Conservation (phyloP, 2,329 filamentous ascomycete species). For the Calonectria ilicicola region DNA sequence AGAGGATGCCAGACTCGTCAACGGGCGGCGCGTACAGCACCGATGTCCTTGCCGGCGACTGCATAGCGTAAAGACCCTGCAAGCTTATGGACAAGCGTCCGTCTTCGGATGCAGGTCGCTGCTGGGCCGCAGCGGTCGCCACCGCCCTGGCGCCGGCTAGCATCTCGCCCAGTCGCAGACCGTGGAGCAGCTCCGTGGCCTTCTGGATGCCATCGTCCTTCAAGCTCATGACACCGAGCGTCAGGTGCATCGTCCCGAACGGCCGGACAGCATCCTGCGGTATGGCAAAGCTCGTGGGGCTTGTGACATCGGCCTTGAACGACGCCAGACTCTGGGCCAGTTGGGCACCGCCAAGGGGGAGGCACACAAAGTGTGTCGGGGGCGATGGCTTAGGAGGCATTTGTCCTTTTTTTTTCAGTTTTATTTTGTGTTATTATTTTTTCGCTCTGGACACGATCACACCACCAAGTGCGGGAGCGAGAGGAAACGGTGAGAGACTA, state of each 20-base stretch:
- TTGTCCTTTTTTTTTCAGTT: neutral
- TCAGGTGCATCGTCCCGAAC: conserved; percentile 85
- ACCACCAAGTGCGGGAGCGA: neutral
- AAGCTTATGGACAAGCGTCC: conserved; percentile 58
- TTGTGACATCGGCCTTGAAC: conserved; percentile 71
- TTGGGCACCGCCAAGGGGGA: conserved; percentile 77
- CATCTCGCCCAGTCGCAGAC: conserved; percentile 54
- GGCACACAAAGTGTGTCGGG: conserved; percentile 81
- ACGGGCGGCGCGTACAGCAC: conserved; percentile 74
- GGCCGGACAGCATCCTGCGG: conserved; percentile 79
- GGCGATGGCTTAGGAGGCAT: conserved; percentile 56
- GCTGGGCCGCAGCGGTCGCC: neutral
- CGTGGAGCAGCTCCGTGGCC: conserved; percentile 55
- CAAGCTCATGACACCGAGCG: conserved; percentile 87
- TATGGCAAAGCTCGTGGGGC: conserved; percentile 59
- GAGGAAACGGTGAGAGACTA: neutral
- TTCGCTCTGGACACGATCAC: neutral
- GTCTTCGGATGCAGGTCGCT: neutral
- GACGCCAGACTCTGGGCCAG: conserved; percentile 70
- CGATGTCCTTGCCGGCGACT: conserved; percentile 64
- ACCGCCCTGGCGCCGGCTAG: conserved; percentile 45
- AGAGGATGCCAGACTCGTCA: conserved; percentile 64
- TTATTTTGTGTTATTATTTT: no score
- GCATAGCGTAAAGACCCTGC: conserved; percentile 72
- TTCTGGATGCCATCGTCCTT: conserved; percentile 58